Percentiles rank a stretch among this genome's conserved stretches.
Evolutionary conservation across 305 asterid species (phyloP).

Genomic region (Solanum hybrid): DNA sequence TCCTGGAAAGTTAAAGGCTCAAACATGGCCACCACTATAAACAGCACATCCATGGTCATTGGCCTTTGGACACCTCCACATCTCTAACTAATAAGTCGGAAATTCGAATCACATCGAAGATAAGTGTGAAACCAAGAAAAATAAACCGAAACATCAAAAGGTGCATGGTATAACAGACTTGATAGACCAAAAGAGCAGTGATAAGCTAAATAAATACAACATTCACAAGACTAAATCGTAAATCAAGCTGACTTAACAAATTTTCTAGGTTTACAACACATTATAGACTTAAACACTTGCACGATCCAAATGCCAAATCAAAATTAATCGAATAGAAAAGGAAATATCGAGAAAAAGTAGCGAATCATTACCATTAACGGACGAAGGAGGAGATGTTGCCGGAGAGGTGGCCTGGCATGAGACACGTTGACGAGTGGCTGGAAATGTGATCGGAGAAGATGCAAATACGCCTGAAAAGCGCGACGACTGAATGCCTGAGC

Average conservation of each 20-base stretch:
- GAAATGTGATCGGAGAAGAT: constrained; percentile 24
- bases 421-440: constrained; percentile 34
- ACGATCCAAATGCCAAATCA: not conserved
- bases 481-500: constrained; percentile 15
- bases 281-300: not conserved
- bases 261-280: not conserved
- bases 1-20: not conserved
- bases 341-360: not conserved
- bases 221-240: not conserved
- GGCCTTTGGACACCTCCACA: not conserved
- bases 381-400: constrained; percentile 22
- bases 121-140: not conserved
- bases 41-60: not conserved
- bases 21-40: not conserved
- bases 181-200: not conserved
- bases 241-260: not conserved
- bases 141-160: not conserved
- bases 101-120: not conserved
- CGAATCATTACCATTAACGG: constrained; percentile 44
- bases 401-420: constrained; percentile 55
- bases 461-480: constrained; percentile 17
- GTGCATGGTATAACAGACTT: not conserved
- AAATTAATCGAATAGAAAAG: not conserved
- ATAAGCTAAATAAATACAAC: not conserved
- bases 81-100: not conserved